phyloP scores from a whole-genome alignment of 345 rosid species.

The Corchorus capsularis region DNA sequence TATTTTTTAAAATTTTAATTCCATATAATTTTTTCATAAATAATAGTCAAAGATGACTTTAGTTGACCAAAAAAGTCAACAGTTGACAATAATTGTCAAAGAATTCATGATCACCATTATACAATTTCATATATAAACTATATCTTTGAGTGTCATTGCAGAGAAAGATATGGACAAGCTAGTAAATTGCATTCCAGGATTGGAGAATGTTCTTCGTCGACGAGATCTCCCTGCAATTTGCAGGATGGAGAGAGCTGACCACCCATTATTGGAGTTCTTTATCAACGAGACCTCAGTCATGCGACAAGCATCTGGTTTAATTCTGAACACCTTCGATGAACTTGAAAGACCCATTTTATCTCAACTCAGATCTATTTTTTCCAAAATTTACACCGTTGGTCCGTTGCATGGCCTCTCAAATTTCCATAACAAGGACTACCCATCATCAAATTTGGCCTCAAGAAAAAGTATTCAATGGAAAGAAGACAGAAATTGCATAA shows the following conservation, averaged over 20 bases:
- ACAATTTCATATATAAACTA: no score
- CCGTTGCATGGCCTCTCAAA: constrained; percentile 35
- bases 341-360: constrained; percentile 34
- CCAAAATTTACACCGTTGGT: constrained; percentile 38
- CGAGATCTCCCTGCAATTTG: constrained; percentile 13
- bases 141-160: not conserved
- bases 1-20: no score
- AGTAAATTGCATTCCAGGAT: not conserved
- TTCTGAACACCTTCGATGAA: constrained; percentile 50
- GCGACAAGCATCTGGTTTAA: constrained; percentile 23
- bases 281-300: not conserved
- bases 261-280: not conserved
- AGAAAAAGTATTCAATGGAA: constrained; percentile 32
- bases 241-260: not conserved
- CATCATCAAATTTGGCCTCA: not conserved
- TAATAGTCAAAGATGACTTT: no score
- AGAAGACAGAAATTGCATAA: constrained; percentile 39
- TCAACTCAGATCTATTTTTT: constrained; percentile 24
- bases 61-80: no score
- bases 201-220: constrained; percentile 6
- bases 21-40: no score
- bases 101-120: no score
- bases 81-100: no score
- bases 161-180: constrained; percentile 1
- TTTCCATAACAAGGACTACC: not conserved